Conservation (phyloP, 2,329 filamentous ascomycete genomes). For the Colletotrichum scovillei region DNA sequence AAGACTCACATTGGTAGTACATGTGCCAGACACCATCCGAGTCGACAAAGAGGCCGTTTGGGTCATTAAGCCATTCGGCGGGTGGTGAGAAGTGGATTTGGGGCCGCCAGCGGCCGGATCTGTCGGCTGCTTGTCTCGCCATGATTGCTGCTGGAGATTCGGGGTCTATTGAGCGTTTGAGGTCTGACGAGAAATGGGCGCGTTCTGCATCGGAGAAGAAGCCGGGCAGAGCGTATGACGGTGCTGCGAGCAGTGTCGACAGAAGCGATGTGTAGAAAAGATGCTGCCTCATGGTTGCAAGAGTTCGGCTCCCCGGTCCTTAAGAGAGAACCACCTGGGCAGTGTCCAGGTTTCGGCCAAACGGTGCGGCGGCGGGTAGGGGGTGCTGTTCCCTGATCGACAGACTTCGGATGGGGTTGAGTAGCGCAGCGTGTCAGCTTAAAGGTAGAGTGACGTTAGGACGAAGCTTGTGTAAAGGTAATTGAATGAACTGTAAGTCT, state of each 20-base stretch:
- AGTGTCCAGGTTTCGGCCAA: conserved; percentile 29
- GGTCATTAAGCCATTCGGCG: conserved; percentile 68
- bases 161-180: conserved; percentile 16
- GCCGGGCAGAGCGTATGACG: conserved; percentile 14
- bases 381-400: conserved; percentile 25
- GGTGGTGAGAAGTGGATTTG: conserved; percentile 69
- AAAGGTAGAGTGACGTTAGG: conserved; percentile 14
- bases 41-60: conserved; percentile 73
- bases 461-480: conserved; percentile 1
- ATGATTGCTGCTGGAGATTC: conserved; percentile 4
- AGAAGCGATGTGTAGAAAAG: conserved; percentile 31
- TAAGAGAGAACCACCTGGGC: conserved; percentile 11
- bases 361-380: conserved; percentile 27
- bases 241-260: conserved; percentile 24
- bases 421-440: conserved; percentile 29
- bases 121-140: conserved; percentile 23
- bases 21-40: conserved; percentile 69
- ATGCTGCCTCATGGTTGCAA: conserved; percentile 15
- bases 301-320: conserved; percentile 31
- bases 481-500: not conserved
- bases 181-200: conserved; percentile 12
- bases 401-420: conserved; percentile 29
- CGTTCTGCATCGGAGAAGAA: conserved; percentile 4
- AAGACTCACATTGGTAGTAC: conserved; percentile 69
- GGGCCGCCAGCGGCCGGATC: conserved; percentile 51